Base-by-base conservation (phyloP, 306 rosid species). In the Glycine latifolia region DNA sequence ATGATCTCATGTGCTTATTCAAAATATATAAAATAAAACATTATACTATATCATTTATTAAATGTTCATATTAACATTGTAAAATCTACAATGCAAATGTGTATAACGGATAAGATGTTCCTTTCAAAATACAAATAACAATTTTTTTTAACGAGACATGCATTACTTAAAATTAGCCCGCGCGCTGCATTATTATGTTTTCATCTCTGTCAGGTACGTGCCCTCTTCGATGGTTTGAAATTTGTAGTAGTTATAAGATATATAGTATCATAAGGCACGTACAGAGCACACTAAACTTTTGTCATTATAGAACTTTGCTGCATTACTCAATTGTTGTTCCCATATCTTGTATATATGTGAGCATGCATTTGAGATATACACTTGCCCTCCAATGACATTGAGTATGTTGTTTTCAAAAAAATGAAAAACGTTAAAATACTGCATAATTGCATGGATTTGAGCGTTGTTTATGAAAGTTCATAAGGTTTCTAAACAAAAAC, bases 1-100 rank as follows among this genome's bases (percentile, higher is more conserved):
- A 26, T 87, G 85, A 87, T 82, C 87, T 89, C 80, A 81, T 44
- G 77, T 39, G 81, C 81, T 77, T 65, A 77, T 78, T 81, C 77
- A 60, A 82, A 50, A 68, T 6, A 62, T 16, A 68, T 47, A 26
- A 47, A 9, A 49, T 8, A 43, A 82, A 58, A 56, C 52, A 6
- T 12, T 15, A 41, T 17, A 63, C 31, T 11, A 6, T 73, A 31
- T n/a, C 31, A 26, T 26, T 0, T 26, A 26, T 26, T 26, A 26
- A 26, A 26, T 26, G 31, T 26, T 20, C 20, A 20, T 20, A 20
- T 20, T 50, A 60, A 61, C 43, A 61, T 52, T 44, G 11, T 10
- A 15, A 53, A 53, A 55, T 48, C 5, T 8, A 37, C n/a, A 5
- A 70, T 73, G 33, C 50, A 63, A 15, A 41, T 59, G 26, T 16